Conservation (phyloP, 1,284 basidiomycete species). For the Takashimella tepidaria region DNA sequence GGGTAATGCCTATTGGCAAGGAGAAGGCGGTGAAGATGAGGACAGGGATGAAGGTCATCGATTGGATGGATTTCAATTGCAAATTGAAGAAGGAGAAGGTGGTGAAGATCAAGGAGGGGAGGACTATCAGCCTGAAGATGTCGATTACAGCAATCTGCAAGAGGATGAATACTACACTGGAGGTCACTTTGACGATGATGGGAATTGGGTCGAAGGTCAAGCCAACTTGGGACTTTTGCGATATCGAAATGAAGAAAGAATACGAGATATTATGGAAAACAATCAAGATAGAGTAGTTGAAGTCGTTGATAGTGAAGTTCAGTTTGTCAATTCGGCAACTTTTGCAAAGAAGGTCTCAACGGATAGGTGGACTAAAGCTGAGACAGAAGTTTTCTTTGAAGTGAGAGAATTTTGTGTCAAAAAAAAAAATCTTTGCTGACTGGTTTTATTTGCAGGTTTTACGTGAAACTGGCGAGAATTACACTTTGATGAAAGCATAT, state of each 20-base stretch:
- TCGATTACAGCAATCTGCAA: not conserved
- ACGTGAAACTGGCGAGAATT: constrained; percentile 41
- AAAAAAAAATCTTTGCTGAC: not conserved
- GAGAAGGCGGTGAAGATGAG: constrained; percentile 20
- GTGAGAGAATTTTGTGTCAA: constrained; percentile 13
- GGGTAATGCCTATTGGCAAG: constrained; percentile 19
- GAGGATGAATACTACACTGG: constrained; percentile 6
- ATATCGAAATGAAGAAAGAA: constrained; percentile 19
- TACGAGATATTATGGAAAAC: constrained; percentile 20
- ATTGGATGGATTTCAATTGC: constrained; percentile 11
- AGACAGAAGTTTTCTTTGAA: constrained; percentile 34
- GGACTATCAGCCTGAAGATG: not conserved
- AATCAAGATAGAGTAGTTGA: constrained; percentile 22
- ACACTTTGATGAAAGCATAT: constrained; percentile 39
- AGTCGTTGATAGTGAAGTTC: constrained; percentile 31
- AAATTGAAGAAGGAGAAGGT: constrained; percentile 7
- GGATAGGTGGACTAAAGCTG: constrained; percentile 28
- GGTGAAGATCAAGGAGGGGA: not conserved
- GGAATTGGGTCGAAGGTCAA: constrained; percentile 13
- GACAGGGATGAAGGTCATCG: constrained; percentile 17
- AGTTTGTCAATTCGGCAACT: constrained; percentile 31
- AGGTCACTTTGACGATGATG: constrained; percentile 15
- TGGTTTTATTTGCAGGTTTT: constrained; percentile 25
- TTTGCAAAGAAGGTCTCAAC: constrained; percentile 22
- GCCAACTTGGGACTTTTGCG: constrained; percentile 3